Evolutionary conservation across 2,329 filamentous ascomycete genomes (phyloP).

Genomic region (Berkeleyomyces basicola): DNA sequence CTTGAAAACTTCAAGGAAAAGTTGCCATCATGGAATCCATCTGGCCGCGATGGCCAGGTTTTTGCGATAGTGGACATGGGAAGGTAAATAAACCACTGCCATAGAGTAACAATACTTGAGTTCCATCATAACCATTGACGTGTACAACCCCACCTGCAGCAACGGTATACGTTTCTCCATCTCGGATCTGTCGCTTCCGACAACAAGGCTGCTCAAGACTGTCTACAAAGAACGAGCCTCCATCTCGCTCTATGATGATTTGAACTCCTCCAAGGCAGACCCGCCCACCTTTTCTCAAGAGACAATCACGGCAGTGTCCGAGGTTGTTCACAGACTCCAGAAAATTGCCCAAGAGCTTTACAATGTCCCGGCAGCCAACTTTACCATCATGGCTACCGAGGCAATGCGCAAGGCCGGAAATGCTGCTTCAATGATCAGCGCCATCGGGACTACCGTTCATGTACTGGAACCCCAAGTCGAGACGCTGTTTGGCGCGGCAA

Average conservation of each 20-base stretch:
- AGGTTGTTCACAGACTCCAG: conserved; percentile 53
- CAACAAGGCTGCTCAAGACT: conserved; percentile 55
- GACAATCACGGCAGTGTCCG: conserved; percentile 49
- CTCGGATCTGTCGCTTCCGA: conserved; percentile 57
- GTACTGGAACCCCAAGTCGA: conserved; percentile 67
- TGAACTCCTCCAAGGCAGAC: conserved; percentile 31
- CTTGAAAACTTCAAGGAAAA: conserved; percentile 34
- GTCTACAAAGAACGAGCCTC: conserved; percentile 61
- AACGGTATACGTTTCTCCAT: conserved; percentile 92
- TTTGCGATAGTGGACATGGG: conserved; percentile 45
- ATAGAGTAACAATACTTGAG: background rate
- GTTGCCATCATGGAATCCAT: conserved; percentile 32
- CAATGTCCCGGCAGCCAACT: conserved; percentile 45
- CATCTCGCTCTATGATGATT: conserved; percentile 77
- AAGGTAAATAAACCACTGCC: conserved; percentile 24
- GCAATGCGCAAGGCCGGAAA: conserved; percentile 73
- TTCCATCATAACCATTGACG: background rate
- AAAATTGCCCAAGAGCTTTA: conserved; percentile 48
- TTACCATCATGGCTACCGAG: conserved; percentile 72
- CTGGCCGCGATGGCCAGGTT: conserved; percentile 29
- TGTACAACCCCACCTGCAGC: conserved; percentile 26
- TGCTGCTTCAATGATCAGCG: conserved; percentile 45
- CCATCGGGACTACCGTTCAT: conserved; percentile 56
- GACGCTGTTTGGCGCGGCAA: conserved; percentile 58
- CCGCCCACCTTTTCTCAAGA: conserved; percentile 30